These are phyloP conservation scores for Akebia trifoliata DNA, from an alignment of 164 flowering plant genomes.

Conservation along the genomic window DNA sequence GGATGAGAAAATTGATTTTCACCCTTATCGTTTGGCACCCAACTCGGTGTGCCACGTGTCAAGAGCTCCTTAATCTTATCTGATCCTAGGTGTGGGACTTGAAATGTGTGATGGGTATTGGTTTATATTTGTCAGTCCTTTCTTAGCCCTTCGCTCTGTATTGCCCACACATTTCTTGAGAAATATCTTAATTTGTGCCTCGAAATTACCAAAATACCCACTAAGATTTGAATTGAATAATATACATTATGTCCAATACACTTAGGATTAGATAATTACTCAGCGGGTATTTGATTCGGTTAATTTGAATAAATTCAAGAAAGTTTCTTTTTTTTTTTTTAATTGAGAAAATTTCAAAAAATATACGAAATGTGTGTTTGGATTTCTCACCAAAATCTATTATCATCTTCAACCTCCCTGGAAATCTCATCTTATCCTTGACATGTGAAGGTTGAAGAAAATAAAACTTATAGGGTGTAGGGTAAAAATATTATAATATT, in stretches of 20 bases:
- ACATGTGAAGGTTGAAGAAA: no score
- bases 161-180: not conserved
- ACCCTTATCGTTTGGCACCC: slow-evolving; percentile 22
- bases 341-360: no score
- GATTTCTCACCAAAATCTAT: no score
- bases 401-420: no score
- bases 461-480: no score
- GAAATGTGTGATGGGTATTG: slow-evolving; percentile 13
- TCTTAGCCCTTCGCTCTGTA: slow-evolving; percentile 6
- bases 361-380: no score
- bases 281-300: no score
- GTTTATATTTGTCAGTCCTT: slow-evolving; percentile 1
- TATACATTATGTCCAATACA: not conserved
- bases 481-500: no score
- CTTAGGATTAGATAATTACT: not conserved
- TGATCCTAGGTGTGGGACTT: not conserved
- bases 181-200: not conserved
- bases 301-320: no score
- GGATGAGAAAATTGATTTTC: not conserved
- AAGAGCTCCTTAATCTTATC: slow-evolving; percentile 18
- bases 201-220: not conserved
- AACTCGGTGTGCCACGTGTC: slow-evolving; percentile 18
- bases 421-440: no score
- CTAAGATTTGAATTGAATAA: not conserved
- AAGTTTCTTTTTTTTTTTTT: no score